Evolutionary conservation across 208 protist genomes (phyloP), one percentile per base, ranked within the genome.

Genomic region (Trypanosoma scelopori): DNA sequence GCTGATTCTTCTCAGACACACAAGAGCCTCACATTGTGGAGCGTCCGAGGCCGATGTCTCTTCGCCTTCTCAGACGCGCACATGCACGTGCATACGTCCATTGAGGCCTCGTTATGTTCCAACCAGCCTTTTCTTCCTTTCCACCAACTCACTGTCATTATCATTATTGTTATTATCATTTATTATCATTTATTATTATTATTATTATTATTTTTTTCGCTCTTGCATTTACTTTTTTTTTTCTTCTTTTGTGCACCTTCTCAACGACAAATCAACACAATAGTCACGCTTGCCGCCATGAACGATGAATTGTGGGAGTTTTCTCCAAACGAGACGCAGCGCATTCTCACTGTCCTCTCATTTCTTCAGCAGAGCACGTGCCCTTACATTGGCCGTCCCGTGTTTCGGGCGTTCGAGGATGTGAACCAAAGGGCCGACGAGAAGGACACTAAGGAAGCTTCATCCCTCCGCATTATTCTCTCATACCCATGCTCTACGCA

Each of bases 251-350:
- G 1, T 27, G 22, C 11, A 28, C 3, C 18, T 53, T 64, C 41
- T 64, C 1, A 28, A 37, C 32, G 32, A 37, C 32, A 9, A 37
- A 37, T 3, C 5, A 37, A 37, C 32, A 9, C 5, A 11, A 9
- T 37, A 37, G 32, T 9, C 37, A 28, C 5, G 22, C 35, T 63
- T 39, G 5, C 41, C 25, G 5, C 23, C 1, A 65, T 65, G 59
- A 65, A 18, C 59, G 37, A 52, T 25, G 59, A 65, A 41, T 25
- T 65, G 9, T 65, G 59, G 59, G 59, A 65, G 59, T 43, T 65
- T n/a, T n/a, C 59, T 55, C 47, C 35, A 18, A 65, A n/a, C 32
- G 46, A 55, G 0, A 35, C 13, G 18, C 18, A 43, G 48, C 59
- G 48, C 27, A 55, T 46, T 32, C 18, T 47, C 7, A 16, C 11